These are phyloP conservation scores for Hyaloscypha bicolor DNA, from an alignment of 495 filamentous ascomycete species.

Conservation along the genomic window DNA sequence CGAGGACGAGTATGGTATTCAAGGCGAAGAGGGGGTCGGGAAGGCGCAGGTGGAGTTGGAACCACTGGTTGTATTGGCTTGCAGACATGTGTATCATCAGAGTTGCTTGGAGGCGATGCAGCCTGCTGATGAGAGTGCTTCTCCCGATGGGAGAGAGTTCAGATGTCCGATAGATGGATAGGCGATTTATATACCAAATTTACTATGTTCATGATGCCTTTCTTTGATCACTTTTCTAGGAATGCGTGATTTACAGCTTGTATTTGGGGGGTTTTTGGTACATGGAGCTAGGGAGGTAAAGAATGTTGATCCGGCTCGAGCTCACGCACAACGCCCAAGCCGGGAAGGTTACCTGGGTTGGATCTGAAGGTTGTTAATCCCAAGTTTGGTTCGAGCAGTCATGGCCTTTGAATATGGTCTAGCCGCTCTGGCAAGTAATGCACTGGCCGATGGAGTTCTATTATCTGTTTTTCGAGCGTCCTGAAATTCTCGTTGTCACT, in stretches of 20 bases:
- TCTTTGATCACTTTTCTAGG: background rate
- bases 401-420: too few relatives aligned
- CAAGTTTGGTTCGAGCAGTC: too few relatives aligned
- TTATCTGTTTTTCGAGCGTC: too few relatives aligned
- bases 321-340: background rate
- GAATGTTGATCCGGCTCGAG: background rate
- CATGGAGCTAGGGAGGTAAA: too few relatives aligned
- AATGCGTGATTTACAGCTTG: too few relatives aligned
- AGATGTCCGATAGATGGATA: conserved; percentile 60
- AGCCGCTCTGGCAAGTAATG: too few relatives aligned
- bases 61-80: conserved; percentile 59
- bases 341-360: too few relatives aligned
- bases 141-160: conserved; percentile 45
- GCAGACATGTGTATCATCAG: conserved; percentile 65
- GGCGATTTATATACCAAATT: conserved; percentile 10
- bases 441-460: too few relatives aligned
- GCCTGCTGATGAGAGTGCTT: conserved; percentile 37
- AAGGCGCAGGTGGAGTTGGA: conserved; percentile 38
- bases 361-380: too few relatives aligned
- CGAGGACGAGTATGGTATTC: conserved; percentile 27
- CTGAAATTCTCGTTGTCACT: too few relatives aligned
- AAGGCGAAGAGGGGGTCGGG: conserved; percentile 19
- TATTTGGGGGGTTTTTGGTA: too few relatives aligned
- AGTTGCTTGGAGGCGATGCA: conserved; percentile 59
- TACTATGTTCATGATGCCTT: conserved; percentile 10